These are phyloP conservation scores for Kwoniella europaea DNA, from an alignment of 768 basidiomycete genomes.

Conservation along the genomic window DNA sequence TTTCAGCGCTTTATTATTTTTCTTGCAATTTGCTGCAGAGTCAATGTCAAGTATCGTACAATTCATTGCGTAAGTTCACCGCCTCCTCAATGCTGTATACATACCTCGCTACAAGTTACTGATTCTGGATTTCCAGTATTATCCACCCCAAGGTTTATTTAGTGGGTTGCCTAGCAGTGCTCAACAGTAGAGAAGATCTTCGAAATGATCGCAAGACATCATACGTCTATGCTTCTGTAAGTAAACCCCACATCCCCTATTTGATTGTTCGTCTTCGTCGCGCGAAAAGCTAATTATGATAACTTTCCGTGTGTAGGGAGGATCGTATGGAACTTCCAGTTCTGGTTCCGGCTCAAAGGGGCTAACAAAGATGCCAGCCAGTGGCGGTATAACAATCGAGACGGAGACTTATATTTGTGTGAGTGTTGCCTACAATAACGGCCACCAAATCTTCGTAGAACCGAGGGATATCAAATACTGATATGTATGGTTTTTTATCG, in stretches of 20 bases:
- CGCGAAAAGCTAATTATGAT: no score
- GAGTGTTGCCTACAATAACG: background rate
- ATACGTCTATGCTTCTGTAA: conserved; percentile 19
- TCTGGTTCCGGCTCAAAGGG: background rate
- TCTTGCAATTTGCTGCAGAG: conserved; percentile 20
- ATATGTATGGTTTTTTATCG: background rate
- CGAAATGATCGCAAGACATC: conserved; percentile 9
- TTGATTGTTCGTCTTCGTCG: no score
- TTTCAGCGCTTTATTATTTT: conserved; percentile 19
- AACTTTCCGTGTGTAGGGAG: background rate
- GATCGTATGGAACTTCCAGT: conserved; percentile 11
- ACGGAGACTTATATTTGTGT: conserved; percentile 24
- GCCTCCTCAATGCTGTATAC: background rate
- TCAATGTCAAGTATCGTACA: conserved; percentile 27
- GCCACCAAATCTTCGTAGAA: no score
- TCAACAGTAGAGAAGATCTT: conserved; percentile 18
- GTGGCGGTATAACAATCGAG: conserved; percentile 12
- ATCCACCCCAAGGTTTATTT: conserved; percentile 30
- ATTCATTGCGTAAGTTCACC: conserved; percentile 23
- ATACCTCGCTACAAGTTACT: background rate
- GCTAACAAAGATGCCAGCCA: background rate
- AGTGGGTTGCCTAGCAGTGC: conserved; percentile 15
- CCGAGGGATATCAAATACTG: no score
- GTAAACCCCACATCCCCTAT: background rate
- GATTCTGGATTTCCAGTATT: background rate